Evolutionary conservation across 2,329 filamentous ascomycete species (phyloP), one percentile per base, ranked within the genome.

Genomic region (Xylariaceae sp.): DNA sequence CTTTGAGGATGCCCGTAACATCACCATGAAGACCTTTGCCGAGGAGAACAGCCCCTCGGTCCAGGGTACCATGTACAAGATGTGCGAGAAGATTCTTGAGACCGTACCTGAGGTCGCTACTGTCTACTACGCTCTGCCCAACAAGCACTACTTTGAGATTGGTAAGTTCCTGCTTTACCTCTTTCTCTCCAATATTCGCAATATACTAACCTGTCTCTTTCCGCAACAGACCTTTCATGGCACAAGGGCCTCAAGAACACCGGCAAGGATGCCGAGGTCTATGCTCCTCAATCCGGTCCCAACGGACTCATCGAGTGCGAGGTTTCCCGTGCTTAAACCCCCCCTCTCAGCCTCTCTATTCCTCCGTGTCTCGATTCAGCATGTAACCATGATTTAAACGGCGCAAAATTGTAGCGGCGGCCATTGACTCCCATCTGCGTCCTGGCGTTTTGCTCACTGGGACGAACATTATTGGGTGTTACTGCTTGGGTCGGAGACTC

Each of bases 91-190:
- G 74, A 96, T 99, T 67, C 80, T 99, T 56, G 88, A 83, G 7
- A 84, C 81, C 18, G 89, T 87, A 23, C 88, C 91, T 11, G 80
- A 87, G 64, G 83, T 92, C 18, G 83, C 88, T 50, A 80, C 82
- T 18, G 90, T 94, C 48, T 84, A 88, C 68, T 97, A 97, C 73
- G 81, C 88, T 7, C 81, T 99, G 70, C 94, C 94, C 9, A 99
- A 99, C 81, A 97, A 97, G 80, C 94, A 99, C 77, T 97, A 97
- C 78, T 97, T 97, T 72, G 93, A 97, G 76, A 88, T 97, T 74
- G 89, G 86, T 91, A 78, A 77, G 87, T 80, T 23, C 56, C 42
- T 30, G 34, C 48, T 48, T 48, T 39, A 17, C 8, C 9, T 3
- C 37, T 13, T 13, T 42, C 37, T 42, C 9, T 42, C 37, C 11